phyloP scores from a whole-genome alignment of 768 basidiomycete genomes.

The Boletus speciosus region DNA sequence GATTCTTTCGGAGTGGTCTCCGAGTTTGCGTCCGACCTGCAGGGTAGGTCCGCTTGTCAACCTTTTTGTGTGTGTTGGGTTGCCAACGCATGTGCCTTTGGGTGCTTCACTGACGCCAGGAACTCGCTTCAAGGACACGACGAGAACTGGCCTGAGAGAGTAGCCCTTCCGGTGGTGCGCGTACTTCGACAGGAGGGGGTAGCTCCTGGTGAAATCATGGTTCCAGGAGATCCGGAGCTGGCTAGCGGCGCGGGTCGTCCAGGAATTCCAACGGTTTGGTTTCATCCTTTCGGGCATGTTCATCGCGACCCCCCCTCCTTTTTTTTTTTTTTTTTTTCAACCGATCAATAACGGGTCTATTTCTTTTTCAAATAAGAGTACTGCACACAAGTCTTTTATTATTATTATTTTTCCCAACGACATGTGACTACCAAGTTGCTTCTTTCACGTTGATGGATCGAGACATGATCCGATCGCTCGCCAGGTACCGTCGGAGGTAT shows the following conservation, averaged over 20 bases:
- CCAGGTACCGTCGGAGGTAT: background rate
- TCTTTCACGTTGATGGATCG: background rate
- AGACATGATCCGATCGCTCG: background rate
- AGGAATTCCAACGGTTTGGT: conserved; percentile 9
- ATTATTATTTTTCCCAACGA: no score
- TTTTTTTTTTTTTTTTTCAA: no score
- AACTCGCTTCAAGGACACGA: conserved; percentile 12
- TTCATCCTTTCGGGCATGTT: background rate
- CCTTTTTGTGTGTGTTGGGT: background rate
- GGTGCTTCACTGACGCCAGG: conserved; percentile 3
- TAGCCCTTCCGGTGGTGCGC: conserved; percentile 11
- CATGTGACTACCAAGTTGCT: background rate
- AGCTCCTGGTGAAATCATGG: conserved; percentile 21
- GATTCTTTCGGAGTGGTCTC: conserved; percentile 19
- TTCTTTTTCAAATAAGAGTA: no score
- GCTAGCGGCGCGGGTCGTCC: conserved; percentile 12
- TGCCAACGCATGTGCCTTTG: background rate
- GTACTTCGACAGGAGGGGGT: conserved; percentile 17
- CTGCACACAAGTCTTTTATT: background rate
- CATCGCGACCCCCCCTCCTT: no score
- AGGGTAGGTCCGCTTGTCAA: background rate
- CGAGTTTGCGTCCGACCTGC: conserved; percentile 12
- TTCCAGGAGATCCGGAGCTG: conserved; percentile 16
- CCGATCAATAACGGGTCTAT: background rate
- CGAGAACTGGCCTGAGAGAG: conserved; percentile 12